phyloP scores from a whole-genome alignment of 2,329 filamentous ascomycete species.

The Botrytis fabae region DNA sequence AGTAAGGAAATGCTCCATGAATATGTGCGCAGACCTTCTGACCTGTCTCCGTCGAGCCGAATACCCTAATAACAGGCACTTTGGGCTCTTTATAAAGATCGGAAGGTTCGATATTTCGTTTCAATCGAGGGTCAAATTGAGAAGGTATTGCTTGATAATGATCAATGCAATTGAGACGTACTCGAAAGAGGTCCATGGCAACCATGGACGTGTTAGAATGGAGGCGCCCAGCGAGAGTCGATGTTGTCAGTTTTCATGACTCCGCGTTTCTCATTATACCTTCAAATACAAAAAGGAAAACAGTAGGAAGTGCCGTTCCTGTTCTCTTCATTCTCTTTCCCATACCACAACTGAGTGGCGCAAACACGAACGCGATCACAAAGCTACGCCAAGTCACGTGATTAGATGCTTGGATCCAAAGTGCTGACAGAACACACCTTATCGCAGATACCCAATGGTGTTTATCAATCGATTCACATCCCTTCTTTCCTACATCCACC shows the following conservation, averaged over 20 bases:
- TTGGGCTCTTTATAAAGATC: constrained; percentile 65
- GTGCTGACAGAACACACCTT: constrained; percentile 1
- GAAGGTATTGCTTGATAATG: constrained; percentile 84
- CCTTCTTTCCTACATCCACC: background rate
- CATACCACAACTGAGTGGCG: background rate
- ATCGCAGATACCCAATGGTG: background rate
- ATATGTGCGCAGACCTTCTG: constrained; percentile 96
- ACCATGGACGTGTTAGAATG: constrained; percentile 15
- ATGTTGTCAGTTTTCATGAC: constrained; percentile 15
- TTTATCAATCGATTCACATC: background rate
- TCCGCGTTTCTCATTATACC: background rate
- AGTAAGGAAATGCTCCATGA: constrained; percentile 91
- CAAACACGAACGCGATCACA: constrained; percentile 5
- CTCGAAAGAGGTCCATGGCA: constrained; percentile 73
- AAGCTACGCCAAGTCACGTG: constrained; percentile 9
- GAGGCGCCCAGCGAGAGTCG: background rate
- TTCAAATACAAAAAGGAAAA: background rate
- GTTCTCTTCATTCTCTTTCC: background rate
- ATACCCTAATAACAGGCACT: constrained; percentile 84
- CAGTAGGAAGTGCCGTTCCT: background rate
- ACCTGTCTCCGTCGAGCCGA: constrained; percentile 89
- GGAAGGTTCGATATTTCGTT: constrained; percentile 60
- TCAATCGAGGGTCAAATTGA: constrained; percentile 76
- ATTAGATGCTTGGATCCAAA: background rate
- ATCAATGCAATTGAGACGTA: constrained; percentile 94